Evolutionary conservation across 2,329 filamentous ascomycete genomes (phyloP).

Genomic region (Clonostachys rosea): DNA sequence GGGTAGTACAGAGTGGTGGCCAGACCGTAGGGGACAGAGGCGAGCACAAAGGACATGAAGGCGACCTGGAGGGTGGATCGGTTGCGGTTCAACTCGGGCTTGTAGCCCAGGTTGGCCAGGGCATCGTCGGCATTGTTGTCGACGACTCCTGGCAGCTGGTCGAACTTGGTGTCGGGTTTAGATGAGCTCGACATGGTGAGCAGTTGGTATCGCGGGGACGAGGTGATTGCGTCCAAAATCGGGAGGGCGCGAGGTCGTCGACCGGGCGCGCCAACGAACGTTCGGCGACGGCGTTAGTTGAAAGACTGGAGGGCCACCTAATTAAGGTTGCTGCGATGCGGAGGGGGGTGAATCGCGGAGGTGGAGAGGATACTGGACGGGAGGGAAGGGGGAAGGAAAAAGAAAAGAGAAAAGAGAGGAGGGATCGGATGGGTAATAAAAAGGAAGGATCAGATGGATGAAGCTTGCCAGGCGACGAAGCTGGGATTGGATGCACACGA

Average conservation of each 20-base stretch:
- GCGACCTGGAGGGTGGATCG: slow-evolving; percentile 65
- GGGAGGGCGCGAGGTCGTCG: background rate
- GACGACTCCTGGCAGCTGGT: slow-evolving; percentile 10
- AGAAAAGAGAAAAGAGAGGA: background rate
- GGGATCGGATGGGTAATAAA: background rate
- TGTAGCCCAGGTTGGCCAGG: slow-evolving; percentile 62
- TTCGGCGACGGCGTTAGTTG: no score
- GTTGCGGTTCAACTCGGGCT: slow-evolving; percentile 58
- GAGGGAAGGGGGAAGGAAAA: background rate
- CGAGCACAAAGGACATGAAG: slow-evolving; percentile 74
- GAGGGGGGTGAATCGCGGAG: background rate
- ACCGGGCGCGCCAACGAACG: background rate
- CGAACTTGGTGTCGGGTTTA: slow-evolving; percentile 16
- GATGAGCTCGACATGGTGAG: background rate
- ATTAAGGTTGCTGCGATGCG: no score
- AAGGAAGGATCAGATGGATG: background rate
- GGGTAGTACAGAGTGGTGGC: slow-evolving; percentile 67
- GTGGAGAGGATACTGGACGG: background rate
- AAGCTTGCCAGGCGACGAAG: background rate
- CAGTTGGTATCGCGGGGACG: background rate
- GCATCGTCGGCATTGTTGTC: slow-evolving; percentile 52
- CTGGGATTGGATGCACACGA: background rate
- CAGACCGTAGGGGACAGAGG: slow-evolving; percentile 70
- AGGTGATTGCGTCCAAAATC: background rate
- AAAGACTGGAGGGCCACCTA: no score